A percentile compares a stretch with the other conserved stretches of the same genome.
These are phyloP conservation scores for Ceratocystis ficicola DNA, from an alignment of 2,329 filamentous ascomycete species.

Conservation along the genomic window DNA sequence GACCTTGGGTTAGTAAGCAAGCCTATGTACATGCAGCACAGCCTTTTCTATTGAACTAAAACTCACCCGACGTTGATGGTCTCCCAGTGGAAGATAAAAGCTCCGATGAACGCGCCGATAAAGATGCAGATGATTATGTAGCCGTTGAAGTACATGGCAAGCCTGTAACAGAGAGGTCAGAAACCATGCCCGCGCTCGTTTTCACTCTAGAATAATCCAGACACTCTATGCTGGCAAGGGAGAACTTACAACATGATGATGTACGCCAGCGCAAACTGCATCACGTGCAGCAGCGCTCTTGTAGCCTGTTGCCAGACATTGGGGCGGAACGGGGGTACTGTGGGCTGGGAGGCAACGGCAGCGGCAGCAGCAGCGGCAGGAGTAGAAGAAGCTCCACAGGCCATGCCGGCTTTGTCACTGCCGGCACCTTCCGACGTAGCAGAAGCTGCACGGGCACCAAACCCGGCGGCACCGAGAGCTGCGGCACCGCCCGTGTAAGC, in stretches of 20 bases:
- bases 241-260: conserved; percentile 54
- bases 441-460: conserved; percentile 22
- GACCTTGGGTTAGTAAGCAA: background rate
- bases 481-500: conserved; percentile 25
- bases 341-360: conserved; percentile 10
- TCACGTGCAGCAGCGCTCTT: conserved; percentile 54
- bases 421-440: conserved; percentile 19
- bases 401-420: conserved; percentile 7
- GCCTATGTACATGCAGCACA: background rate
- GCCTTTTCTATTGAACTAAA: too few species aligned
- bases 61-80: conserved; percentile 30
- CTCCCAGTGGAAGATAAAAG: conserved; percentile 65
- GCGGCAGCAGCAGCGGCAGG: background rate
- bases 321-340: conserved; percentile 39
- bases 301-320: conserved; percentile 52
- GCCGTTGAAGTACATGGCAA: conserved; percentile 52
- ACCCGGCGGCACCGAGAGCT: conserved; percentile 22
- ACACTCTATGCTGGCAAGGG: background rate
- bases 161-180: conserved; percentile 25
- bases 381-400: background rate
- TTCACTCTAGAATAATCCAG: too few species aligned
- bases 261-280: conserved; percentile 64
- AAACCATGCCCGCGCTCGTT: background rate
- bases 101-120: conserved; percentile 60
- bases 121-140: conserved; percentile 76